Conservation (phyloP, 805 yeast genomes). For the Torulaspora delbrueckii region DNA sequence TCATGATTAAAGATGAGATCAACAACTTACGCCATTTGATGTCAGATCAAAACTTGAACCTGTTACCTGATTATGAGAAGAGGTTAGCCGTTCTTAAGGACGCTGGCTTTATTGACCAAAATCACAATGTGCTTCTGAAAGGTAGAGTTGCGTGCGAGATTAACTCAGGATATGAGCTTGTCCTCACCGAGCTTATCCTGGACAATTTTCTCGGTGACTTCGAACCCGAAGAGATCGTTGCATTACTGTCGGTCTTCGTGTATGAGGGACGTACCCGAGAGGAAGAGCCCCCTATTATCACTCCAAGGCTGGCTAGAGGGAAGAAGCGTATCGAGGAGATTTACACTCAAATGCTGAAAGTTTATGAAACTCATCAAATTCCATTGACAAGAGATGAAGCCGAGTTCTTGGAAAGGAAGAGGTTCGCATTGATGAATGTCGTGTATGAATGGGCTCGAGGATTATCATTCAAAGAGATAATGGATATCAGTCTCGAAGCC, state of each 20-base stretch:
- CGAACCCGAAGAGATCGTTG: slow-evolving; percentile 96
- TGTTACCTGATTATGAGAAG: slow-evolving; percentile 91
- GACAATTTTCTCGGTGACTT: slow-evolving; percentile 91
- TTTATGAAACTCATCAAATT: slow-evolving; percentile 65
- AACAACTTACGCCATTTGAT: slow-evolving; percentile 53
- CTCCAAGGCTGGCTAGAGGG: slow-evolving; percentile 79
- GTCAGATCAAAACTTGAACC: slow-evolving; percentile 82
- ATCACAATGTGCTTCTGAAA: slow-evolving; percentile 65
- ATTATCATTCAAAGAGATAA: slow-evolving; percentile 82
- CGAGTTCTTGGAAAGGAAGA: slow-evolving; percentile 71
- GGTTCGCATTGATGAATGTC: slow-evolving; percentile 88
- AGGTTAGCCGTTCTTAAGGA: slow-evolving; percentile 70
- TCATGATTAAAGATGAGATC: slow-evolving; percentile 46
- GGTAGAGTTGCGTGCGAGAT: slow-evolving; percentile 94
- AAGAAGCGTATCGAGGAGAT: slow-evolving; percentile 63
- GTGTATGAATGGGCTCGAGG: slow-evolving; percentile 99
- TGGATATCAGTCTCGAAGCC: slow-evolving; percentile 80
- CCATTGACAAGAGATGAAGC: slow-evolving; percentile 78
- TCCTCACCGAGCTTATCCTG: slow-evolving; percentile 79
- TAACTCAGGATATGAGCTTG: slow-evolving; percentile 86
- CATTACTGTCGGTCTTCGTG: slow-evolving; percentile 83
- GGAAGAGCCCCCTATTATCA: slow-evolving; percentile 55
- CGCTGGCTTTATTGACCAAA: slow-evolving; percentile 74
- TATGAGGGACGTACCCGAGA: slow-evolving; percentile 73
- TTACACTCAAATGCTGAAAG: slow-evolving; percentile 54